These are phyloP conservation scores for Erysimum cheiranthoides DNA, from an alignment of 345 rosid genomes.

Conservation along the genomic window DNA sequence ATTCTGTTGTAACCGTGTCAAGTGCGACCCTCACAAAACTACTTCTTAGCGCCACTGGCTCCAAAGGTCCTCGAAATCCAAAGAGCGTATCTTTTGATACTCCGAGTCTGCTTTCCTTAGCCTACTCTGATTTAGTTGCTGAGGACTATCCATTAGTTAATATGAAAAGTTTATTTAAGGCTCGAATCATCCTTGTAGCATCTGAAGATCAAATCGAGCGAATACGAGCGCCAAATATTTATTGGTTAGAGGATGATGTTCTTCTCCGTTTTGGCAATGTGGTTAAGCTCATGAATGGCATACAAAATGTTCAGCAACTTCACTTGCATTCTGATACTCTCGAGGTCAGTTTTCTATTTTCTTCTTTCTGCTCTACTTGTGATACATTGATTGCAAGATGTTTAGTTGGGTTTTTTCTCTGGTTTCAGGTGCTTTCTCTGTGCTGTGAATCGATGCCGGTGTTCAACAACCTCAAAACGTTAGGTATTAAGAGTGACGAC, in stretches of 20 bases:
- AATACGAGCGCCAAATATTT: neutral
- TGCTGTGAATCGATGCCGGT: conserved; percentile 28
- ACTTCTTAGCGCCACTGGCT: neutral
- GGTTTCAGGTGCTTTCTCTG: conserved; percentile 28
- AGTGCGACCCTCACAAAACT: conserved; percentile 2
- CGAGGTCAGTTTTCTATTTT: conserved; percentile 1
- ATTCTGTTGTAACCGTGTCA: neutral
- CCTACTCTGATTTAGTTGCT: conserved; percentile 27
- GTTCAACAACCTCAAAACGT: conserved; percentile 34
- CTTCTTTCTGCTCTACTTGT: conserved; percentile 14
- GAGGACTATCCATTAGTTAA: conserved; percentile 34
- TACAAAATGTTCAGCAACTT: conserved; percentile 24
- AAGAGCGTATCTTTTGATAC: conserved; percentile 29
- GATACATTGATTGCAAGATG: neutral
- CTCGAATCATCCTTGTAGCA: conserved; percentile 3
- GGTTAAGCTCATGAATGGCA: conserved; percentile 32
- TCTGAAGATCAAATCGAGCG: neutral
- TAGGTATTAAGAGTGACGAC: conserved; percentile 9
- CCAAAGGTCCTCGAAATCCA: neutral
- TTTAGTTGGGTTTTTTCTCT: neutral
- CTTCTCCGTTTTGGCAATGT: conserved; percentile 19
- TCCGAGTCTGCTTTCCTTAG: conserved; percentile 6
- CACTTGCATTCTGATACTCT: conserved; percentile 19
- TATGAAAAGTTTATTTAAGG: neutral
- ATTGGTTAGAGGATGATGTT: conserved; percentile 9